Base-by-base conservation (phyloP, 257 asterid genomes). In the Nicotiana benthamiana region DNA sequence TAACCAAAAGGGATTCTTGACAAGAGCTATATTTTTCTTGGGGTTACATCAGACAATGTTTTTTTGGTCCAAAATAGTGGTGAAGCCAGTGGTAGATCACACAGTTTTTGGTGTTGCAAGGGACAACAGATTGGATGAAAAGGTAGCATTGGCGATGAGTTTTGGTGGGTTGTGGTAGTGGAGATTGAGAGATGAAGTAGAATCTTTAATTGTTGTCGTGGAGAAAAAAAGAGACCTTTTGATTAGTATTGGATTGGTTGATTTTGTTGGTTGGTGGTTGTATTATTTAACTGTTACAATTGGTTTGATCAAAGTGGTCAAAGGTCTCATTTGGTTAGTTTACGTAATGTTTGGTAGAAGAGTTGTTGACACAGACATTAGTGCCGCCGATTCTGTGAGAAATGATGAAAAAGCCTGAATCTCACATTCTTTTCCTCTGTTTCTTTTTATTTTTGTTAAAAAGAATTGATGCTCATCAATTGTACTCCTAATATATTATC, bases 151-250 rank as follows among this genome's bases (percentile, higher is more conserved):
- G 85, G 93, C 89, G 24, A 48, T 86, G 81, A 75, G 90, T 75
- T 93, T 89, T 43, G 93, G 96, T 3, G 80, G 83, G 0, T n/a
- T 94, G 80, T 93, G 98, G 98, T 93, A 97, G 97, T 89, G 96
- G 92, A 86, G 89, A 83, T 76, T 93, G 93, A 93, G 90, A 84
- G 97, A 90, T 62, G 98, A 94, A 86, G 92, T 90, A 83, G 98
- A 90, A 82, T 81, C 93, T 34, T 84, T 94, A 87, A 93, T 88
- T 83, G 88, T 80, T 78, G 92, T 86, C 85, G 87, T 89, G 57
- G 91, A 87, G 91, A 82, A 87, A 80, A 88, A 81, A 89, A 77
- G 82, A 62, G 92, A 83, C 88, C 75, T 88, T 80, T 77, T 83
- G 85, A 76, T 82, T 84, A 87, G 87, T 12, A 77, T 89, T 22